These are phyloP conservation scores for Boletus sp. DNA, from an alignment of 768 basidiomycete species.

Conservation along the genomic window DNA sequence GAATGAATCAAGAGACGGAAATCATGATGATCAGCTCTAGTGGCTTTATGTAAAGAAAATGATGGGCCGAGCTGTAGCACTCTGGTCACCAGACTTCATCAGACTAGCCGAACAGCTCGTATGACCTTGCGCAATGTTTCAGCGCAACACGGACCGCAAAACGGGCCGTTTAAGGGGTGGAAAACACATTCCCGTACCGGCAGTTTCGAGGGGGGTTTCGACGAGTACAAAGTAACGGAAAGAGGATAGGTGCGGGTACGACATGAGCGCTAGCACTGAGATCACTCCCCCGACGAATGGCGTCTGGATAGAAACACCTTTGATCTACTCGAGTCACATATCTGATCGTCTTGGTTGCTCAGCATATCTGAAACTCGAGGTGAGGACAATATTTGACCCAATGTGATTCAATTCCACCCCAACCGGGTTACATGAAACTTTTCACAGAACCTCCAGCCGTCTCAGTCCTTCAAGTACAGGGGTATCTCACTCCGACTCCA, in stretches of 20 bases:
- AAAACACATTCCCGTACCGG: too few species aligned
- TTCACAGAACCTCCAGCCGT: constrained; percentile 65
- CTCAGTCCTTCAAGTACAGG: constrained; percentile 75
- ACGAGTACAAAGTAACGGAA: background rate
- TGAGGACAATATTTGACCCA: constrained; percentile 24
- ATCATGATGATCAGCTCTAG: background rate
- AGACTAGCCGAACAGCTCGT: too few species aligned
- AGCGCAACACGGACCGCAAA: background rate
- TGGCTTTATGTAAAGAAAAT: background rate
- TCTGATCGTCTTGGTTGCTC: constrained; percentile 51
- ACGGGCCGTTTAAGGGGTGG: background rate
- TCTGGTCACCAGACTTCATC: too few species aligned
- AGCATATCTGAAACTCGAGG: constrained; percentile 75
- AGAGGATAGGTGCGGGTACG: background rate
- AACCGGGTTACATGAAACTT: too few species aligned
- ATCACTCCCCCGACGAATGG: constrained; percentile 3
- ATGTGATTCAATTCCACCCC: background rate
- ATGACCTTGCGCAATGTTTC: background rate
- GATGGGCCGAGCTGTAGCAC: too few species aligned
- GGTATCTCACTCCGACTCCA: constrained; percentile 65
- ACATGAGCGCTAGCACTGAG: constrained; percentile 4
- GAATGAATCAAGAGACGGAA: background rate
- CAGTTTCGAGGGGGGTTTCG: too few species aligned
- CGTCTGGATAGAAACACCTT: constrained; percentile 64
- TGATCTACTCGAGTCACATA: constrained; percentile 57